A percentile compares a stretch with the other conserved stretches of the same genome.
phyloP scores from a whole-genome alignment of 768 basidiomycete genomes.

The Mycena rebaudengoi region DNA sequence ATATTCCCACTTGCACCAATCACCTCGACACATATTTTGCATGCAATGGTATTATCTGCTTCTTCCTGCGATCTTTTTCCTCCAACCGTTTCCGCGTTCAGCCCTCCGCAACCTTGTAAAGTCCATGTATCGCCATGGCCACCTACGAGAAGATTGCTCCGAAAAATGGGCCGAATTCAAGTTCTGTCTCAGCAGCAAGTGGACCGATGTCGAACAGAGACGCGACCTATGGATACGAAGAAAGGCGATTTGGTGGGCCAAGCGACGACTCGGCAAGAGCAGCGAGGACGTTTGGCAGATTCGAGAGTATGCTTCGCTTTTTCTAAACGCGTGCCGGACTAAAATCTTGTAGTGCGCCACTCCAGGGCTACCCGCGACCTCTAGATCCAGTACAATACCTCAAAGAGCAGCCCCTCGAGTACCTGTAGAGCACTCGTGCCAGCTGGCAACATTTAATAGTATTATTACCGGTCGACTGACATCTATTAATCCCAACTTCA shows the following conservation, averaged over 20 bases:
- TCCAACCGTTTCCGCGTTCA: slow-evolving; percentile 39
- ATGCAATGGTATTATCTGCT: slow-evolving; percentile 64
- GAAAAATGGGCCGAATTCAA: slow-evolving; percentile 92
- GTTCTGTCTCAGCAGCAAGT: slow-evolving; percentile 89
- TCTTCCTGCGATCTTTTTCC: background rate
- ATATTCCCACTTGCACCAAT: slow-evolving; percentile 84
- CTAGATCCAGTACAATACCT: slow-evolving; percentile 31
- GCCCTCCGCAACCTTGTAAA: slow-evolving; percentile 84
- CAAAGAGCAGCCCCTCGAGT: slow-evolving; percentile 19
- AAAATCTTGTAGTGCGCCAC: slow-evolving; percentile 50
- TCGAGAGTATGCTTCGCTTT: slow-evolving; percentile 65
- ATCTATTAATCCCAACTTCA: too few relatives aligned
- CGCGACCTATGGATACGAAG: slow-evolving; percentile 86
- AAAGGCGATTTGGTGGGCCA: slow-evolving; percentile 96
- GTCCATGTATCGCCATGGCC: slow-evolving; percentile 87
- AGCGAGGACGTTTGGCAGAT: slow-evolving; percentile 97
- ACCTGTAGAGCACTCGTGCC: slow-evolving; percentile 21
- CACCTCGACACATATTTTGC: slow-evolving; percentile 76
- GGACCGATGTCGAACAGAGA: slow-evolving; percentile 77
- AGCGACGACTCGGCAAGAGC: slow-evolving; percentile 74
- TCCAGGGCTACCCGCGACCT: slow-evolving; percentile 57
- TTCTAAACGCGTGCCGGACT: background rate
- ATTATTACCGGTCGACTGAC: too few relatives aligned
- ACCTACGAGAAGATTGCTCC: slow-evolving; percentile 71
- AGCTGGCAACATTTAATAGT: too few relatives aligned